Evolutionary conservation across 2,329 filamentous ascomycete species (phyloP).

Genomic region (Colletotrichum sansevieriae): DNA sequence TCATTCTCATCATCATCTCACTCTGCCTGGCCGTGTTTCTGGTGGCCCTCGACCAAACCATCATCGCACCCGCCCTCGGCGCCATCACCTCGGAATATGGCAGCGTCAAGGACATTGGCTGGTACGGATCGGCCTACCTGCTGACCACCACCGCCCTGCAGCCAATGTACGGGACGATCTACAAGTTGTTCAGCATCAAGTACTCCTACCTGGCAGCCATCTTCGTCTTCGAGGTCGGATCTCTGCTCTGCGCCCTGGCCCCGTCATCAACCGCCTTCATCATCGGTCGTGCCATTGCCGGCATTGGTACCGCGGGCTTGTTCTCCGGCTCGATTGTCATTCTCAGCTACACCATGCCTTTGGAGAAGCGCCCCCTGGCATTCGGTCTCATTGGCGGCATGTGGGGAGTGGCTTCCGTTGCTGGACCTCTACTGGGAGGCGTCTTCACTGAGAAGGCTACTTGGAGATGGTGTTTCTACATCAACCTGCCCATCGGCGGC

Average conservation of each 20-base stretch:
- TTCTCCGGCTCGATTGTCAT: constrained; percentile 65
- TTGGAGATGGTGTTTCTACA: constrained; percentile 67
- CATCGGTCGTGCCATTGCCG: constrained; percentile 64
- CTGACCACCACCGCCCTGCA: constrained; percentile 64
- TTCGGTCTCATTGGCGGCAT: constrained; percentile 68
- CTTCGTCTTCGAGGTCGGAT: constrained; percentile 60
- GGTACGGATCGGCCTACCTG: constrained; percentile 64
- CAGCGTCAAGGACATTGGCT: constrained; percentile 64
- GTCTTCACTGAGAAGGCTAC: constrained; percentile 62
- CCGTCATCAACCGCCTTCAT: constrained; percentile 63
- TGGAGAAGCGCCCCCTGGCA: constrained; percentile 65
- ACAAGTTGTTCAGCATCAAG: constrained; percentile 65
- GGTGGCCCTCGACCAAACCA: constrained; percentile 64
- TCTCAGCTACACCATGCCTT: constrained; percentile 61
- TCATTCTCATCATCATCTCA: constrained; percentile 57
- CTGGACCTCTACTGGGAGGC: constrained; percentile 64
- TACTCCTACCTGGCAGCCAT: constrained; percentile 57
- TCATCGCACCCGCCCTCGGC: constrained; percentile 65
- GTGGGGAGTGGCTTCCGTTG: constrained; percentile 67
- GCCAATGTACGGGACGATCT: constrained; percentile 63
- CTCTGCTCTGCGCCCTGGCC: constrained; percentile 58
- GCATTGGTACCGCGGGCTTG: constrained; percentile 64
- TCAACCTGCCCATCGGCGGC: constrained; percentile 60
- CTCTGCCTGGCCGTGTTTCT: constrained; percentile 63
- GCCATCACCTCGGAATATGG: constrained; percentile 62